These are phyloP conservation scores for Ogataea pini DNA, from an alignment of 805 yeast species.

Conservation along the genomic window DNA sequence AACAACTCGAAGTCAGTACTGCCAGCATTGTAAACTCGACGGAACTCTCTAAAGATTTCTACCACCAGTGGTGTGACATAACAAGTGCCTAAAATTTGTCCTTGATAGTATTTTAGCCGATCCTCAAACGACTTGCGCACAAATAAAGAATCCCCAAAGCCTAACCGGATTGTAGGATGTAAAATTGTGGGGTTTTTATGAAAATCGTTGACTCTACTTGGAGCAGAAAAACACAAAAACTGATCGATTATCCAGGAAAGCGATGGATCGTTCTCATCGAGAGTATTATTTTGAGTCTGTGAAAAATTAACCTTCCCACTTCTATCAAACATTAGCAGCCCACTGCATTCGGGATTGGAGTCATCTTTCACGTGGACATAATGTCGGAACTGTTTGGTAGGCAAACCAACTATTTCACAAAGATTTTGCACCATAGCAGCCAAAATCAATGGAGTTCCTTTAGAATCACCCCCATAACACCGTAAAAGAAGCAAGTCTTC, in stretches of 20 bases:
- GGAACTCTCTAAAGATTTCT: neutral
- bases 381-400: slow-evolving; percentile 2
- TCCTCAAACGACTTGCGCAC: slow-evolving; percentile 2
- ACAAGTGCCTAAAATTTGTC: slow-evolving; percentile 12
- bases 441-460: slow-evolving; percentile 6
- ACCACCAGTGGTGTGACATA: slow-evolving; percentile 5
- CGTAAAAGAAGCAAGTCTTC: slow-evolving; percentile 13
- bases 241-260: slow-evolving; percentile 1
- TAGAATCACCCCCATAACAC: slow-evolving; percentile 16
- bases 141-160: slow-evolving; percentile 1
- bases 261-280: neutral
- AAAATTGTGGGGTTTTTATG: neutral
- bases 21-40: neutral
- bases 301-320: neutral
- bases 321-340: neutral
- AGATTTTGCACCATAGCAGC: slow-evolving; percentile 11
- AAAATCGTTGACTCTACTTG: slow-evolving; percentile 3
- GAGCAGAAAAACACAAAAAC: slow-evolving; percentile 1
- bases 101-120: neutral
- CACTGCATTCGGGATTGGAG: neutral
- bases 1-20: neutral
- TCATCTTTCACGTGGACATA: slow-evolving; percentile 9
- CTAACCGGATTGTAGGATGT: slow-evolving; percentile 3
- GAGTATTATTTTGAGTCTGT: neutral
- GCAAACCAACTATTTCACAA: slow-evolving; percentile 10